Evolutionary conservation across 2,329 filamentous ascomycete genomes (phyloP).

Genomic region (Apiospora hydei): DNA sequence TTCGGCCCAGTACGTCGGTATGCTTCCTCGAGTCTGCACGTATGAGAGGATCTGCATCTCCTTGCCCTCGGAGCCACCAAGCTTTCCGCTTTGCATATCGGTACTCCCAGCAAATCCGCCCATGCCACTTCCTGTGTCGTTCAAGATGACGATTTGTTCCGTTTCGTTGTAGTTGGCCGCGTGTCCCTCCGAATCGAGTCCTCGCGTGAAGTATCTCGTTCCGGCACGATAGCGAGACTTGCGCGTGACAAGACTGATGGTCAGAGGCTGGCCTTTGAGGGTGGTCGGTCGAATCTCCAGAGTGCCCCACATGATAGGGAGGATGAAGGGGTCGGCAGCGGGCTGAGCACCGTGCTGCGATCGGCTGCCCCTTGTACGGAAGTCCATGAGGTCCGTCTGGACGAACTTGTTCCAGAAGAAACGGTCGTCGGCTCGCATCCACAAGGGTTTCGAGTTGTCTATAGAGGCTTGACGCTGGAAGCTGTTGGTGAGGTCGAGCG

Average conservation of each 20-base stretch:
- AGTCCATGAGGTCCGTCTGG: constrained; percentile 89
- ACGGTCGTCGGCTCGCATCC: constrained; percentile 92
- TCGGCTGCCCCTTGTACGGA: constrained; percentile 70
- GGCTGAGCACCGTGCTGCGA: constrained; percentile 74
- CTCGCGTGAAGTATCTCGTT: constrained; percentile 93
- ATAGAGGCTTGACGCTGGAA: constrained; percentile 91
- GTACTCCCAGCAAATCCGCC: constrained; percentile 82
- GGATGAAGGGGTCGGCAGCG: constrained; percentile 86
- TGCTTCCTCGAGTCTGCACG: constrained; percentile 94
- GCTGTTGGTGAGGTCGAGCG: constrained; percentile 93
- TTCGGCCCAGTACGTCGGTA: constrained; percentile 96
- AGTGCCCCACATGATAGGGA: constrained; percentile 97
- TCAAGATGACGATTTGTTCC: constrained; percentile 89
- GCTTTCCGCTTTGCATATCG: constrained; percentile 77
- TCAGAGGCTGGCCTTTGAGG: constrained; percentile 85
- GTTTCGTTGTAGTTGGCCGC: constrained; percentile 99
- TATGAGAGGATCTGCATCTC: constrained; percentile 93
- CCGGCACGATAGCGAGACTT: constrained; percentile 88
- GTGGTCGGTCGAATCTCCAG: constrained; percentile 86
- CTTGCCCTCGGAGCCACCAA: constrained; percentile 63
- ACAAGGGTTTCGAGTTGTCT: constrained; percentile 76
- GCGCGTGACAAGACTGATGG: constrained; percentile 86
- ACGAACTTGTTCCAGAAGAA: constrained; percentile 99
- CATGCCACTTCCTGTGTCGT: constrained; percentile 77
- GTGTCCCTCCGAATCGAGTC: constrained; percentile 90